Evolutionary conservation across 2,329 filamentous ascomycete genomes (phyloP).

Genomic region (Fusarium guadeloupense): DNA sequence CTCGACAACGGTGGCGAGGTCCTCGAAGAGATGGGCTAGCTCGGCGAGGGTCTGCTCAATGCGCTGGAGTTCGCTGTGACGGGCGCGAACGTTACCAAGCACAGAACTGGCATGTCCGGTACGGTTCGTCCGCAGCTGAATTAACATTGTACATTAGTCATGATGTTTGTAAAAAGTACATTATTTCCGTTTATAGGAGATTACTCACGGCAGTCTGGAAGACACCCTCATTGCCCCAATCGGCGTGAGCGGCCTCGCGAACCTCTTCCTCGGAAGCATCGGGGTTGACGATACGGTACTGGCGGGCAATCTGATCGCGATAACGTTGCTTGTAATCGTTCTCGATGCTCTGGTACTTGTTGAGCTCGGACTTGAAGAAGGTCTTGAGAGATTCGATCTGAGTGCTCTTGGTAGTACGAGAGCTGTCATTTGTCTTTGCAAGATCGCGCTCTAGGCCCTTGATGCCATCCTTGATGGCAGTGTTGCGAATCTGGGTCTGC

Average conservation of each 20-base stretch:
- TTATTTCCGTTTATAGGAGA: background rate
- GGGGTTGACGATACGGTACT: constrained; percentile 84
- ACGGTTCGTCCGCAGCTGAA: constrained; percentile 77
- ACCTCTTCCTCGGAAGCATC: constrained; percentile 80
- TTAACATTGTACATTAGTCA: constrained; percentile 24
- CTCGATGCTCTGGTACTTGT: constrained; percentile 77
- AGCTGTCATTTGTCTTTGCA: constrained; percentile 67
- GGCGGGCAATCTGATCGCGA: constrained; percentile 79
- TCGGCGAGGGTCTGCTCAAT: constrained; percentile 81
- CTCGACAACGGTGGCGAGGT: constrained; percentile 78
- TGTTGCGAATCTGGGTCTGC: constrained; percentile 76
- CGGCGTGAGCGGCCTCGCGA: constrained; percentile 71
- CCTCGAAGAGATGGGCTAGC: constrained; percentile 74
- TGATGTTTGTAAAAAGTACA: background rate
- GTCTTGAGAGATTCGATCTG: constrained; percentile 76
- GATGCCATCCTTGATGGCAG: constrained; percentile 81
- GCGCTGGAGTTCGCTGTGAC: constrained; percentile 83
- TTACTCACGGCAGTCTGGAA: constrained; percentile 81
- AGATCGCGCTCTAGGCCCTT: constrained; percentile 78
- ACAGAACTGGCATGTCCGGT: constrained; percentile 77
- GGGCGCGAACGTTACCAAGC: constrained; percentile 80
- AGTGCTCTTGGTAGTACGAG: constrained; percentile 72
- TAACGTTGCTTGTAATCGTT: constrained; percentile 75
- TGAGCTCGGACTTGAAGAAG: constrained; percentile 76
- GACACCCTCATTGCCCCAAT: constrained; percentile 82